Evolutionary conservation across 2,329 filamentous ascomycete species (phyloP), one percentile per base, ranked within the genome.

Genomic region (Zymoseptoria tritici): DNA sequence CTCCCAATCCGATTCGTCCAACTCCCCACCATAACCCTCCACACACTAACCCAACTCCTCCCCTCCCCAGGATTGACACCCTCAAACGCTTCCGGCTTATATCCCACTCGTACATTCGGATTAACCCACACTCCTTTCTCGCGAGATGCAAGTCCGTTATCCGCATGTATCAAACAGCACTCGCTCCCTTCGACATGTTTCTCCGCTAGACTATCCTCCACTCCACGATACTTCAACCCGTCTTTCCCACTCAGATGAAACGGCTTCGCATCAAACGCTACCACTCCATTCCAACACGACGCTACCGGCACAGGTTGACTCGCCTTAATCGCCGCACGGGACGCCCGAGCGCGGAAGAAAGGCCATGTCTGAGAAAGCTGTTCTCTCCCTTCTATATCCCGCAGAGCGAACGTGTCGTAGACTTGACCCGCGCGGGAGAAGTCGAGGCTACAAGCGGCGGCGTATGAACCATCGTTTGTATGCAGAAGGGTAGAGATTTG

Each of bases 81-180:
- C 9, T 76, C 71, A 68, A 86, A 87, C 1, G 83, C 83, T 0
- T 71, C 60, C 2, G 73, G 70, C 62, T 78, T 83, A 69, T 90
- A 90, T 2, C 80, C 85, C 4, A 90, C 87, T 8, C 86, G 79
- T 9, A 90, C 87, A 11, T 80, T 80, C 1, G 87, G 86, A 70
- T 91, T 91, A 49, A 90, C 69, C 71, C 79, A 90, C 5, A 90
- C 83, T 55, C 87, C 85, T 57, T 77, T 73, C 6, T 60, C 66
- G 1, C 57, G 69, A 4, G 79, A 80, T 46, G 36, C 16, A 4
- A 85, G 74, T 1, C 82, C 83, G 66, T 90, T 90, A 68, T 90
- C 88, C 2, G 84, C 83, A 69, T 90, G 88, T 57, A 90, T 85
- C 56, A 92, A 81, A 72, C 89, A 92, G 76, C 88, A 91, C 73